These are phyloP conservation scores for Symbiodinium natans DNA, from an alignment of 73 alveolate species.

Conservation along the genomic window DNA sequence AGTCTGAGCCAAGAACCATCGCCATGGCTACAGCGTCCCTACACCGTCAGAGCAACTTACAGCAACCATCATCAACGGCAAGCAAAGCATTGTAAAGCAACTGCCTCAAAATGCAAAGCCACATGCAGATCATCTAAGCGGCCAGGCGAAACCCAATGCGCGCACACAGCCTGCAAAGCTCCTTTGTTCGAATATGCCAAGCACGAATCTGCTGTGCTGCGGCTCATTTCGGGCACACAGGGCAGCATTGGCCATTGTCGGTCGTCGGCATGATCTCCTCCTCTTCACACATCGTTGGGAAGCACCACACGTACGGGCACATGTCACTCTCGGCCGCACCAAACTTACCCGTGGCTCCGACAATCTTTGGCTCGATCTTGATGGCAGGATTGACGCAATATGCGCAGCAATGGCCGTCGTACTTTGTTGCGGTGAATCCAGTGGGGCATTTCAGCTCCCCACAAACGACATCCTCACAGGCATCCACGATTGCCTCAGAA, in stretches of 20 bases:
- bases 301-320: slow-evolving; percentile 36
- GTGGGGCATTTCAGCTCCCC: slow-evolving; percentile 15
- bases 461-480: slow-evolving; percentile 13
- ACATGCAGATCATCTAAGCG: too few species aligned
- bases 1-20: not conserved
- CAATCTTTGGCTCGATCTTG: slow-evolving; percentile 20
- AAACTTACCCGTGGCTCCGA: slow-evolving; percentile 25
- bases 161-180: too few species aligned
- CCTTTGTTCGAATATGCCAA: too few species aligned
- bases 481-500: not conserved
- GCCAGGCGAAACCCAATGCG: too few species aligned
- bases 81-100: too few species aligned
- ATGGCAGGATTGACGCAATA: slow-evolving; percentile 32
- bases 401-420: slow-evolving; percentile 40
- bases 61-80: too few species aligned
- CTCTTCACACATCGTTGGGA: slow-evolving; percentile 22
- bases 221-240: slow-evolving; percentile 31
- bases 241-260: slow-evolving; percentile 35
- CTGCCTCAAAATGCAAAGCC: too few species aligned
- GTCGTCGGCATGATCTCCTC: not conserved
- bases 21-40: not conserved
- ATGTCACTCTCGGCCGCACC: not conserved
- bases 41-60: too few species aligned
- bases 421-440: slow-evolving; percentile 12
- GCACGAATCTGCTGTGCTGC: too few species aligned